Percentiles rank a stretch among this genome's conserved stretches.
These are phyloP conservation scores for Monosporozyma servazzii DNA, from an alignment of 805 yeast genomes.

Conservation along the genomic window DNA sequence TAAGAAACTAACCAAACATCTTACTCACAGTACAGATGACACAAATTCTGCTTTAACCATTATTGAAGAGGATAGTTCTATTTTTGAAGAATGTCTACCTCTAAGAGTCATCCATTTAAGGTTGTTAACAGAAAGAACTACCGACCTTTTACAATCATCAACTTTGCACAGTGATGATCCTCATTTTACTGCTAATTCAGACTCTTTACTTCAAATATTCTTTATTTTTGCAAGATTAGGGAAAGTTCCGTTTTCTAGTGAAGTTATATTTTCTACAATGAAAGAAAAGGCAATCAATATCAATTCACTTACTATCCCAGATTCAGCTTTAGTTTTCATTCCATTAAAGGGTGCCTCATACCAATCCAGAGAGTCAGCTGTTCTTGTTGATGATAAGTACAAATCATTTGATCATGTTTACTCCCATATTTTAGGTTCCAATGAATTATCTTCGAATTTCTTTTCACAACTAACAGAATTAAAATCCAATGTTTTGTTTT, in stretches of 20 bases:
- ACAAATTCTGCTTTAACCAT: conserved; percentile 13
- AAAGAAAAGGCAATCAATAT: conserved; percentile 24
- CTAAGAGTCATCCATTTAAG: conserved; percentile 37
- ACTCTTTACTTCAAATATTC: conserved; percentile 28
- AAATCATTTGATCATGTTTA: conserved; percentile 20
- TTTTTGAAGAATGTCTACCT: conserved; percentile 17
- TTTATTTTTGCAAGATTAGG: conserved; percentile 31
- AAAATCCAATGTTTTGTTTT: conserved; percentile 15
- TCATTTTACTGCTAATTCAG: conserved; percentile 21
- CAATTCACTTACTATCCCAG: conserved; percentile 9
- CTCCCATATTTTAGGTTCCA: conserved; percentile 24
- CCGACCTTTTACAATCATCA: conserved; percentile 62
- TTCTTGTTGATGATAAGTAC: conserved; percentile 14
- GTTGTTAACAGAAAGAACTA: conserved; percentile 56
- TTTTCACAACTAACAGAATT: conserved; percentile 15
- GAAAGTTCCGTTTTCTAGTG: conserved; percentile 61
- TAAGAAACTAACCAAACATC: conserved; percentile 12
- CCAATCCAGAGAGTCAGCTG: conserved; percentile 13
- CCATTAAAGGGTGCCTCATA: conserved; percentile 24
- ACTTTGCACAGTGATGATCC: conserved; percentile 26
- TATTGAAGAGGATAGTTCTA: conserved; percentile 17
- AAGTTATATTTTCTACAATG: conserved; percentile 30
- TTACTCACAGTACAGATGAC: conserved; percentile 15
- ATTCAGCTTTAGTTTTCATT: conserved; percentile 15
- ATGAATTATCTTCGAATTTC: conserved; percentile 23